Conservation (phyloP, 768 basidiomycete species). For the Amanita pseudoporphyria region DNA sequence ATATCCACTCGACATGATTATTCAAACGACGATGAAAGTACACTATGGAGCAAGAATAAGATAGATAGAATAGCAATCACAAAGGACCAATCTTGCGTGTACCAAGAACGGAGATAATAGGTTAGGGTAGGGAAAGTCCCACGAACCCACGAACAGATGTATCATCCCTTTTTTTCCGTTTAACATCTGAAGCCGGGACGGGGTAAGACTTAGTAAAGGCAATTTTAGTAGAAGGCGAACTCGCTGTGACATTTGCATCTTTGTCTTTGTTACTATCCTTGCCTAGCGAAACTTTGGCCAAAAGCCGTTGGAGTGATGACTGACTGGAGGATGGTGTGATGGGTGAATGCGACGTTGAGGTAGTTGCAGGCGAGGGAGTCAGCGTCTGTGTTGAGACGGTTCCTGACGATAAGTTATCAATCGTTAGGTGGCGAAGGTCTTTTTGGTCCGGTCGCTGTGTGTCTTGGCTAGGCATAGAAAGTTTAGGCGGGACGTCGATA, state of each 20-base stretch:
- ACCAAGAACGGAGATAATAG: neutral
- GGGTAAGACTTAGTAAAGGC: neutral
- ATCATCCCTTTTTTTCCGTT: neutral
- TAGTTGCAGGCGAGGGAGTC: neutral
- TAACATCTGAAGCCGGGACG: neutral
- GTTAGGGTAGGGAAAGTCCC: neutral
- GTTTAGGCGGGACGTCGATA: neutral
- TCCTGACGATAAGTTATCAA: neutral
- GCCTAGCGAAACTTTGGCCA: conserved; percentile 2
- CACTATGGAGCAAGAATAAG: neutral
- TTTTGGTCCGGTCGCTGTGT: neutral
- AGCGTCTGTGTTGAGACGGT: neutral
- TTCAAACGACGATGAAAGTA: neutral
- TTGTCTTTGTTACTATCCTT: conserved; percentile 2
- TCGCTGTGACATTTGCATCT: neutral
- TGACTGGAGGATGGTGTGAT: conserved; percentile 2
- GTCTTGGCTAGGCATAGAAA: neutral
- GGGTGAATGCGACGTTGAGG: conserved; percentile 3
- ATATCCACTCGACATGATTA: neutral
- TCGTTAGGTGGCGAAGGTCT: neutral
- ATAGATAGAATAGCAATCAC: neutral
- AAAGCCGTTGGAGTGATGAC: neutral
- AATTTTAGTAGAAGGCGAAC: neutral
- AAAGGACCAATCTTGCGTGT: neutral
- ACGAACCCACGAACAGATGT: neutral